These are phyloP conservation scores for Hygrocybe punicea DNA, from an alignment of 768 basidiomycete genomes.

Conservation along the genomic window DNA sequence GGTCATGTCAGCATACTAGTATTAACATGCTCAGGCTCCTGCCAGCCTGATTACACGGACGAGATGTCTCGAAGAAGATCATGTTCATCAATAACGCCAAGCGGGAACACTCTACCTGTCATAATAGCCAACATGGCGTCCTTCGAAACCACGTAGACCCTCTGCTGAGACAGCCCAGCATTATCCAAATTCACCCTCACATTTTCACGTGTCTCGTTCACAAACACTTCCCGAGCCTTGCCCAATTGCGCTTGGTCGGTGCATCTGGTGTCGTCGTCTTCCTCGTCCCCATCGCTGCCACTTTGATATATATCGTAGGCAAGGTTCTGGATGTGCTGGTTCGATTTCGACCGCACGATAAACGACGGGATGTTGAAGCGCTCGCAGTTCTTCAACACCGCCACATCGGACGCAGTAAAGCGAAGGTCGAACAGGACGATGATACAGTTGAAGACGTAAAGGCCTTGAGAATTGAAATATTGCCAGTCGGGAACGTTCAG, in stretches of 20 bases:
- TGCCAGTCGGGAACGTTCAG: slow-evolving; percentile 30
- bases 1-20: slow-evolving; percentile 39
- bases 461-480: slow-evolving; percentile 37
- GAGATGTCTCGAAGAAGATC: not conserved
- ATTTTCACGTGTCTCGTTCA: not conserved
- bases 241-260: not conserved
- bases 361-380: slow-evolving; percentile 27
- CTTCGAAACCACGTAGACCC: slow-evolving; percentile 1
- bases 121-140: slow-evolving; percentile 2
- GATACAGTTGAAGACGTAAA: slow-evolving; percentile 36
- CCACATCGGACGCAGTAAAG: slow-evolving; percentile 32
- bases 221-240: not conserved
- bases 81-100: not conserved
- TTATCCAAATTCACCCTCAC: not conserved
- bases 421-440: slow-evolving; percentile 33
- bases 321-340: slow-evolving; percentile 4
- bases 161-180: not conserved
- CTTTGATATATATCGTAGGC: not conserved
- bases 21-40: too few species aligned
- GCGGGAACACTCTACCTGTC: not conserved
- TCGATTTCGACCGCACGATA: slow-evolving; percentile 37
- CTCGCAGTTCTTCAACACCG: slow-evolving; percentile 30
- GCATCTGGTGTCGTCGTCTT: not conserved
- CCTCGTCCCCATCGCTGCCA: not conserved
- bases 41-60: not conserved